Conservation (phyloP, 441 rosid species). For the Erysimum pusillum region DNA sequence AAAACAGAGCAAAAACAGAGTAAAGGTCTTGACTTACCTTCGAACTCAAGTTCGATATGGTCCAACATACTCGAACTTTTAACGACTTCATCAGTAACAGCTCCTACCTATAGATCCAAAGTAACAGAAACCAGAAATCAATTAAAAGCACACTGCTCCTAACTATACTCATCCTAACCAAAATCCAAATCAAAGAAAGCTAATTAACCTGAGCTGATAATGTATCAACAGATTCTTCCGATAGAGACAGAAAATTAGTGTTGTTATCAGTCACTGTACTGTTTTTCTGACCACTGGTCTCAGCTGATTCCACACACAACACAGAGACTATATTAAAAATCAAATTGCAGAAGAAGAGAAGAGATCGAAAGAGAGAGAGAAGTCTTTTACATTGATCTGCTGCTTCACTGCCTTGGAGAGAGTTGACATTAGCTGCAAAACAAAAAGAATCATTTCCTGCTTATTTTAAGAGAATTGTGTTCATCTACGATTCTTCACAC, state of each 20-base stretch:
- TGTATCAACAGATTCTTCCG: conserved; percentile 39
- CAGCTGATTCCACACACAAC: conserved; percentile 43
- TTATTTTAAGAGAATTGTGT: neutral
- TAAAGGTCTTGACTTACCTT: conserved; percentile 30
- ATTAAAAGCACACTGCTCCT: neutral
- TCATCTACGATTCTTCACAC: conserved; percentile 4
- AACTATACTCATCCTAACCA: neutral
- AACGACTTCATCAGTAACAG: conserved; percentile 45
- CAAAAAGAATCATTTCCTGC: neutral
- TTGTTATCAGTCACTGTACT: conserved; percentile 43
- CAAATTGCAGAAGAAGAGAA: neutral
- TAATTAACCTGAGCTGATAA: conserved; percentile 36
- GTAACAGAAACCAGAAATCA: conserved; percentile 1
- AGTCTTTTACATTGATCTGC: conserved; percentile 27
- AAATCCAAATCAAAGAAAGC: conserved; percentile 1
- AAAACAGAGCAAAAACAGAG: conserved; percentile 35
- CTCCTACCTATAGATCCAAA: conserved; percentile 43
- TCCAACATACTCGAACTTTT: conserved; percentile 42
- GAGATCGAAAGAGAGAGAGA: neutral
- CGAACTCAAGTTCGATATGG: conserved; percentile 44
- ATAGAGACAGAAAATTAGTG: conserved; percentile 44
- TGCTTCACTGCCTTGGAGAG: conserved; percentile 43
- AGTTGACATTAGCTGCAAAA: conserved; percentile 35
- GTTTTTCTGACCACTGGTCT: conserved; percentile 40
- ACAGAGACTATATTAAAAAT: conserved; percentile 4